Evolutionary conservation across 2,329 filamentous ascomycete genomes (phyloP), one percentile per base, ranked within the genome.

Genomic region (Hansfordia pulvinata): DNA sequence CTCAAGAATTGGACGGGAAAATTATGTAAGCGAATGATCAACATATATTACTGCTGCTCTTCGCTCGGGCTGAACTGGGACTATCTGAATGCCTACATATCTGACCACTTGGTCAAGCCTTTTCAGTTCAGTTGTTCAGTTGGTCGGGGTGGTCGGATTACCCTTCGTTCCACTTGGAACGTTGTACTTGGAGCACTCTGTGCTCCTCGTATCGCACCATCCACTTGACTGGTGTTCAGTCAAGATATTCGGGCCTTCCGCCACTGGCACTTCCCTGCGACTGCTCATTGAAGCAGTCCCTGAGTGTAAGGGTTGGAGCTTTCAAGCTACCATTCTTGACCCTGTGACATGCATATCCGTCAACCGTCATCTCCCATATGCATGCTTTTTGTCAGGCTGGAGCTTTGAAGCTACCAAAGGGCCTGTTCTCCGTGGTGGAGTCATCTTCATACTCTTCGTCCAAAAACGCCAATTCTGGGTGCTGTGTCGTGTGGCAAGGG

Each of bases 401-500:
- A 69, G 65, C 66, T 70, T 69, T 71, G 55, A 71, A 71, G 67
- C 66, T 63, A 70, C 64, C 67, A 69, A 59, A 58, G 54, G 60
- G 49, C 64, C 62, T 61, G 44, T 38, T 31, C 35, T 40, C 28
- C 34, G 26, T 41, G 29, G 30, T 28, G 31, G 30, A 39, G 38
- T 45, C 44, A 44, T 38, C 30, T 37, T 35, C 39, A 44, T 47
- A 53, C 47, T 49, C 47, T 34, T 41, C 35, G 39, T 41, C 39
- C 43, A 42, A 36, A 24, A 24, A 24, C 17, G 23, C 41, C 32
- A 35, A 37, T 40, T 44, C 49, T 46, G 39, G 41, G 39, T 42
- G 33, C 39, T 39, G 42, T 42, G 40, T 43, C 35, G 35, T 40
- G 40, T 36, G 41, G 37, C 33, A 37, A 31, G 32, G 36, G 34